Evolutionary conservation across 345 rosid species (phyloP).

Genomic region (Camelina hispida): DNA sequence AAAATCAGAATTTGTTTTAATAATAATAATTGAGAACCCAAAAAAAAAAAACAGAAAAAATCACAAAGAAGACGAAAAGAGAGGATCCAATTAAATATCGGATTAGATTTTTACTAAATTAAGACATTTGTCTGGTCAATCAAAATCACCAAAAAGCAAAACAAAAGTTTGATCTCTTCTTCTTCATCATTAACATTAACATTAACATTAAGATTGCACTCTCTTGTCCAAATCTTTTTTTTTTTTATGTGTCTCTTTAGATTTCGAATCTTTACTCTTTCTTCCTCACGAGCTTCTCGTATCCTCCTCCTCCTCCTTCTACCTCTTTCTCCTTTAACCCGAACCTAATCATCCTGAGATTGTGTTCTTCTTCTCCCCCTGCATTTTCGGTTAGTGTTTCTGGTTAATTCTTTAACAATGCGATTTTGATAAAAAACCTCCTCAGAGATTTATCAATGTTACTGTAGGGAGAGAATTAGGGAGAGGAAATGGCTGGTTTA

Average conservation of each 20-base stretch:
- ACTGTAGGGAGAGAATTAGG: neutral
- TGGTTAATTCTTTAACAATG: neutral
- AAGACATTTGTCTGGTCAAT: conserved; percentile 31
- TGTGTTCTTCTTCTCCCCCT: neutral
- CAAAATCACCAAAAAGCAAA: conserved; percentile 6
- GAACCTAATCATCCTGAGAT: neutral
- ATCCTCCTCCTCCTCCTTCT: conserved; percentile 22
- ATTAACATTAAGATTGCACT: conserved; percentile 19
- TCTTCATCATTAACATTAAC: neutral
- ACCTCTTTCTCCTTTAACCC: neutral
- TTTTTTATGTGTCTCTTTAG: neutral
- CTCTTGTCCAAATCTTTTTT: neutral
- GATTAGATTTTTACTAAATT: conserved; percentile 31
- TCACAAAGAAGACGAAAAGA: neutral
- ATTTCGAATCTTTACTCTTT: conserved; percentile 30
- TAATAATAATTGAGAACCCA: neutral
- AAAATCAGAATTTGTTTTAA: neutral
- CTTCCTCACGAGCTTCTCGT: conserved; percentile 34
- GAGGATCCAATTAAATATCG: conserved; percentile 1
- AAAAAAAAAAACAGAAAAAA: neutral
- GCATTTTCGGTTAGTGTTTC: neutral
- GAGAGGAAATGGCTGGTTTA: conserved; percentile 20
- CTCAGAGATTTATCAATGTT: neutral
- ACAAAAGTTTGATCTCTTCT: conserved; percentile 14
- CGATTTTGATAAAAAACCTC: conserved; percentile 1